Conservation (phyloP, 2,329 filamentous ascomycete species). For the Diplodia corticola region DNA sequence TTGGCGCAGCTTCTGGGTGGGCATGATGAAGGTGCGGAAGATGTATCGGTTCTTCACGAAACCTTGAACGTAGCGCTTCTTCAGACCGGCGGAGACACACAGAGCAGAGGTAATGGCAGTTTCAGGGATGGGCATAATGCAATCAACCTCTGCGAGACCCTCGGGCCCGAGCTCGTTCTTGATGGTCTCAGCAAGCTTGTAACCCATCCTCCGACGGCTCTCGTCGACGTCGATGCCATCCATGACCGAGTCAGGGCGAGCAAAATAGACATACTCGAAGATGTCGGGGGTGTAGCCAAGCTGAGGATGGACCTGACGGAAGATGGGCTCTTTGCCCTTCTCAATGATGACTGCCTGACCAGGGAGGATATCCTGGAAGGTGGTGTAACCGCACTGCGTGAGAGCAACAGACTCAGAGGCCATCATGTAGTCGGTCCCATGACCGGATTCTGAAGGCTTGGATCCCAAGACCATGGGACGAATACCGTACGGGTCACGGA, state of each 20-base stretch:
- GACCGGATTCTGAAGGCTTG: conserved; percentile 64
- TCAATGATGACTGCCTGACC: conserved; percentile 84
- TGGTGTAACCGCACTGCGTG: conserved; percentile 73
- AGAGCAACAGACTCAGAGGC: conserved; percentile 86
- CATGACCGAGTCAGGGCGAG: conserved; percentile 76
- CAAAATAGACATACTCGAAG: conserved; percentile 87
- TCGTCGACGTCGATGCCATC: conserved; percentile 86
- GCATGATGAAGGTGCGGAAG: conserved; percentile 85
- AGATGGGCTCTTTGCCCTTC: conserved; percentile 73
- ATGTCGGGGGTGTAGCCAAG: conserved; percentile 78
- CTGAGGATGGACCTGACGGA: conserved; percentile 69
- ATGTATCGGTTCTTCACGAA: conserved; percentile 92
- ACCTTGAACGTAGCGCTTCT: conserved; percentile 75
- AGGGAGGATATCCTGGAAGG: conserved; percentile 75
- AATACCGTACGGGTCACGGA: conserved; percentile 78
- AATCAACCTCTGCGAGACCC: conserved; percentile 73
- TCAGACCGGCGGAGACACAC: conserved; percentile 70
- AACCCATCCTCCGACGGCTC: conserved; percentile 83
- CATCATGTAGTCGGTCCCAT: conserved; percentile 81
- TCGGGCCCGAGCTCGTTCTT: conserved; percentile 66
- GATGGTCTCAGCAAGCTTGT: conserved; percentile 74
- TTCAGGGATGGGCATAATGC: conserved; percentile 80
- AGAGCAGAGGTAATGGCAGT: conserved; percentile 81
- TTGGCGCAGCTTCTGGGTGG: conserved; percentile 75
- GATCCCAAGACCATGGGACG: conserved; percentile 79